A percentile compares a stretch with the other conserved stretches of the same genome.
Evolutionary conservation across 495 filamentous ascomycete species (phyloP).

Genomic region (Wilcoxina mikolae): DNA sequence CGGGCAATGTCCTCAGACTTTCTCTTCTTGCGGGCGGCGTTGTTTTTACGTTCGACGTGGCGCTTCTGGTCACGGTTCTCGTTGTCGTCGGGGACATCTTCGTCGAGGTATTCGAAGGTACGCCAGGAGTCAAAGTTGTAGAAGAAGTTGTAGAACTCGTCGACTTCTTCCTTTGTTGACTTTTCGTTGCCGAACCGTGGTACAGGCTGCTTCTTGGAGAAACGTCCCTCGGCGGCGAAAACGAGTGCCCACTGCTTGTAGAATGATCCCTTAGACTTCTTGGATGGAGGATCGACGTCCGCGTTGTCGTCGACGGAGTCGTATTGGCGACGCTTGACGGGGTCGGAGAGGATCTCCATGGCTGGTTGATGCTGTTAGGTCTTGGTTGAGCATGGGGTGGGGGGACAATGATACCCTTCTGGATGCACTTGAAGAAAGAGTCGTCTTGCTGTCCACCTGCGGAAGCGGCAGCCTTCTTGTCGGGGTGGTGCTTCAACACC

Average conservation of each 20-base stretch:
- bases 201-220: slow-evolving; percentile 79
- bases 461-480: slow-evolving; percentile 82
- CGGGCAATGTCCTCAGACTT: slow-evolving; percentile 94
- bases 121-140: slow-evolving; percentile 99
- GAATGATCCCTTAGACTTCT: slow-evolving; percentile 84
- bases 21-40: slow-evolving; percentile 93
- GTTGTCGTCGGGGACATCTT: slow-evolving; percentile 96
- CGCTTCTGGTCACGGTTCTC: slow-evolving; percentile 98
- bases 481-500: slow-evolving; percentile 94
- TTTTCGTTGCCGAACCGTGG: slow-evolving; percentile 74
- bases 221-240: slow-evolving; percentile 79
- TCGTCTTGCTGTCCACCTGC: slow-evolving; percentile 73
- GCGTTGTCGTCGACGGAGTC: slow-evolving; percentile 91
- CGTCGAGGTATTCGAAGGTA: slow-evolving; percentile 93
- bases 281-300: slow-evolving; percentile 75
- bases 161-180: slow-evolving; percentile 71
- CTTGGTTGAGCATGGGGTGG: slow-evolving; percentile 8
- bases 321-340: slow-evolving; percentile 82
- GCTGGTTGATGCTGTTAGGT: too few relatives aligned
- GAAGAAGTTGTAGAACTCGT: slow-evolving; percentile 98
- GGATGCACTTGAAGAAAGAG: slow-evolving; percentile 99
- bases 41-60: slow-evolving; percentile 93
- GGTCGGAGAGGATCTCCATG: slow-evolving; percentile 82
- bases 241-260: slow-evolving; percentile 84
- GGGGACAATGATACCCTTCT: too few relatives aligned